phyloP scores from a whole-genome alignment of 495 filamentous ascomycete genomes.

The Usnea hakonensis region DNA sequence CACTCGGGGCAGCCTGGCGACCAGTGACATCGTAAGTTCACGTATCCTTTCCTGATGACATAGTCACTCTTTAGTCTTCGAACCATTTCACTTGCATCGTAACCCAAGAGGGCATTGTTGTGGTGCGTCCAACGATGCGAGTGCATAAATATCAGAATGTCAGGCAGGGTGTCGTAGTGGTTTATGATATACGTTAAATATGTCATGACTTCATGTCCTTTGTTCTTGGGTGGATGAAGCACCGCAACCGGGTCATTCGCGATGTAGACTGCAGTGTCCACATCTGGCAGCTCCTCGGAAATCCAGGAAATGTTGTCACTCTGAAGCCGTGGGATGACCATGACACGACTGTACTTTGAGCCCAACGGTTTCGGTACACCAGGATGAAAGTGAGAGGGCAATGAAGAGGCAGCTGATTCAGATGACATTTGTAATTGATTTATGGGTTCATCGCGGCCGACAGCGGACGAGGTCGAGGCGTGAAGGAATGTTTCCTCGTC shows the following conservation, averaged over 20 bases:
- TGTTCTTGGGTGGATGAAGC: conserved; percentile 60
- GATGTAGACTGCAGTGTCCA: conserved; percentile 55
- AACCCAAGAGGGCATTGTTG: conserved; percentile 46
- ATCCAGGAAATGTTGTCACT: conserved; percentile 58
- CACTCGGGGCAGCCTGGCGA: conserved; percentile 57
- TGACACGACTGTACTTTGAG: conserved; percentile 38
- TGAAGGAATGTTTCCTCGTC: background rate
- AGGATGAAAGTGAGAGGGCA: conserved; percentile 15
- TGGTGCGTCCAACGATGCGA: conserved; percentile 61
- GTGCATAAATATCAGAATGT: conserved; percentile 64
- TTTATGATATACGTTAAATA: conserved; percentile 69
- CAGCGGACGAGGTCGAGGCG: background rate
- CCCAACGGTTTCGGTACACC: conserved; percentile 38
- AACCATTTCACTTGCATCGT: conserved; percentile 47
- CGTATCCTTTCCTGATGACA: conserved; percentile 51
- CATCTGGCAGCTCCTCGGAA: conserved; percentile 44
- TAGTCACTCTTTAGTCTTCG: conserved; percentile 45
- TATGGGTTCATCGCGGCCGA: background rate
- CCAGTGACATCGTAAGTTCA: conserved; percentile 57
- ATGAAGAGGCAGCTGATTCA: background rate
- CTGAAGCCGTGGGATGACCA: conserved; percentile 52
- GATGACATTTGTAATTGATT: background rate
- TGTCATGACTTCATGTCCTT: conserved; percentile 70
- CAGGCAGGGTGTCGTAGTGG: conserved; percentile 60
- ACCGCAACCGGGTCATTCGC: conserved; percentile 53